Conservation (phyloP, 2,329 filamentous ascomycete species). For the Colletotrichum gloeosporioides region DNA sequence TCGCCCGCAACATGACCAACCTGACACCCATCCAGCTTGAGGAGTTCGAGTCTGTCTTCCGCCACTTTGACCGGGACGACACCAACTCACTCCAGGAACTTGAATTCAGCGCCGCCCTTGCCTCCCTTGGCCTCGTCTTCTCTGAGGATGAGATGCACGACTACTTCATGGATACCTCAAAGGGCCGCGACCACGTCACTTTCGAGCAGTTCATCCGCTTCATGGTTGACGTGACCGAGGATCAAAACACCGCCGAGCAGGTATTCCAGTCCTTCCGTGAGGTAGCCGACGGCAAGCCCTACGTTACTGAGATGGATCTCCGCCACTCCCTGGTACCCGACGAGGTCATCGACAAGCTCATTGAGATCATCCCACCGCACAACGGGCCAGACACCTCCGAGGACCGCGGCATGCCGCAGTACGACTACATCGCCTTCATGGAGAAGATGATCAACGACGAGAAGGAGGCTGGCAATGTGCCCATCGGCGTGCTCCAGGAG, state of each 20-base stretch:
- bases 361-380: conserved; percentile 85
- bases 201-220: conserved; percentile 99
- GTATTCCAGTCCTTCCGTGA: conserved; percentile 98
- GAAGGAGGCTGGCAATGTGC: conserved; percentile 30
- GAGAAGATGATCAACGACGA: conserved; percentile 73
- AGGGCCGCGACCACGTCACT: conserved; percentile 79
- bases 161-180: conserved; percentile 88
- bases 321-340: conserved; percentile 94
- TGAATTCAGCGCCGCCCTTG: conserved; percentile 93
- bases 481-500: conserved; percentile 37
- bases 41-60: conserved; percentile 97
- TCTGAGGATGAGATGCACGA: conserved; percentile 98
- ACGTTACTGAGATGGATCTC: conserved; percentile 97
- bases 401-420: conserved; percentile 85
- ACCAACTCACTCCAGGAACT: conserved; percentile 90
- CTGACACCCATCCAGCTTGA: conserved; percentile 97
- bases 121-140: conserved; percentile 94
- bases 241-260: conserved; percentile 98
- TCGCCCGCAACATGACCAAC: conserved; percentile 98
- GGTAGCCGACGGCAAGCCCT: conserved; percentile 97
- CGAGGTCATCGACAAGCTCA: conserved; percentile 92
- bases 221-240: conserved; percentile 99
- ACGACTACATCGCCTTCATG: conserved; percentile 98
- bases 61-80: conserved; percentile 94
- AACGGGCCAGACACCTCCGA: conserved; percentile 84